phyloP scores from a whole-genome alignment of 2,329 filamentous ascomycete genomes.

The Colletotrichum scovillei region DNA sequence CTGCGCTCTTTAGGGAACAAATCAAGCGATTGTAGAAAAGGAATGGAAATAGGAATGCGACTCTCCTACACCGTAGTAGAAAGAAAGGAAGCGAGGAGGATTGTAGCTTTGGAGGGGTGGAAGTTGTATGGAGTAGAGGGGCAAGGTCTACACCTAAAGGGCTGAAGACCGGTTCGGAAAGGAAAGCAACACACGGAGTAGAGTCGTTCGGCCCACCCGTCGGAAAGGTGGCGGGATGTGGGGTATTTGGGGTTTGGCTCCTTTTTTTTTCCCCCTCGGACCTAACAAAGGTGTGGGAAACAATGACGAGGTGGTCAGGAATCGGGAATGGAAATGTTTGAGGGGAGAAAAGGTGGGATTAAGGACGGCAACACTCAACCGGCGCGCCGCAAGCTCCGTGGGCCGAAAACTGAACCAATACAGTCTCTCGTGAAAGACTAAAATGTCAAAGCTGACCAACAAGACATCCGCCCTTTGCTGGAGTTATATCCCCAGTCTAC shows the following conservation, averaged over 20 bases:
- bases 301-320: neutral
- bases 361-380: neutral
- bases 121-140: neutral
- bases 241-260: conserved; percentile 8
- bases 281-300: neutral
- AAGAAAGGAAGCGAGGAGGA: neutral
- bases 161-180: neutral
- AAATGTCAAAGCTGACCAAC: neutral
- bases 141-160: neutral
- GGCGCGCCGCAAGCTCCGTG: neutral
- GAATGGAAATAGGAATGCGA: neutral
- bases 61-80: neutral
- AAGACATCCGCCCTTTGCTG: neutral
- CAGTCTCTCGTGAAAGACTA: conserved; percentile 4
- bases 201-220: conserved; percentile 22
- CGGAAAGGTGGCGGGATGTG: conserved; percentile 30
- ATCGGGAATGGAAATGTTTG: neutral
- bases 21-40: neutral
- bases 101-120: neutral
- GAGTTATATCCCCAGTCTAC: too few relatives aligned
- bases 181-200: neutral
- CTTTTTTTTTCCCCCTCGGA: neutral
- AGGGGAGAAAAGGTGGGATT: neutral
- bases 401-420: conserved; percentile 13
- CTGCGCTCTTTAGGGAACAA: conserved; percentile 39